Evolutionary conservation across 2,329 filamentous ascomycete genomes (phyloP), one percentile per base, ranked within the genome.

Genomic region (Aphanoascus verrucosus): DNA sequence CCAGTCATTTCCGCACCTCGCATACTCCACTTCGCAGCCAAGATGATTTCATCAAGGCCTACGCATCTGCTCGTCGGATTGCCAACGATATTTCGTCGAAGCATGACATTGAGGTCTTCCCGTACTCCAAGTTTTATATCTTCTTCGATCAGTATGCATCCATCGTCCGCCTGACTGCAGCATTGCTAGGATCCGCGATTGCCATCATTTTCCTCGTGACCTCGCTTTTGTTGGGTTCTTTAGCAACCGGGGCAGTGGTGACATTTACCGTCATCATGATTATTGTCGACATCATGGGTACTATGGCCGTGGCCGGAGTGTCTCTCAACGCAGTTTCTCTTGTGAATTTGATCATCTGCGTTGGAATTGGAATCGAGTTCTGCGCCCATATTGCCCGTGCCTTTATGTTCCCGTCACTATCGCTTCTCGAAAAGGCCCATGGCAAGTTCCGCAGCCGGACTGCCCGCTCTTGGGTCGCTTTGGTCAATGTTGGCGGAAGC

Each of bases 101-200:
- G 49, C 90, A 89, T 3, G 80, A 83, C 4, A 81, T 87, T 19
- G 83, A 93, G 20, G 84, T 98, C 2, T 98, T 98, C 77, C 88
- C 93, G 0, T 98, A 98, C 73, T 94, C 88, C 61, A 84, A 96
- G 56, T 95, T 95, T 68, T 98, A 98, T 74, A 90, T 98, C 67
- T 98, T 97, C 79, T 98, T 98, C 67, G 93, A 98, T 66, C 93
- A 97, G 67, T 98, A 98, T 65, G 79, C 88, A 5, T 81, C 80
- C 55, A 97, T 98, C 57, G 82, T 94, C 17, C 77, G 79, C 9
- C 77, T 97, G 3, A 90, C 91, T 0, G 84, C 79, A 0, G 81
- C 84, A 0, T 80, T 98, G 1, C 79, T 98, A 31, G 85, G 85
- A 40, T 85, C 87, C 2, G 91, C 89, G 0, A 76, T 97, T 12